Conservation (phyloP, 23 red algal species). For the Agarophyton chilense region DNA sequence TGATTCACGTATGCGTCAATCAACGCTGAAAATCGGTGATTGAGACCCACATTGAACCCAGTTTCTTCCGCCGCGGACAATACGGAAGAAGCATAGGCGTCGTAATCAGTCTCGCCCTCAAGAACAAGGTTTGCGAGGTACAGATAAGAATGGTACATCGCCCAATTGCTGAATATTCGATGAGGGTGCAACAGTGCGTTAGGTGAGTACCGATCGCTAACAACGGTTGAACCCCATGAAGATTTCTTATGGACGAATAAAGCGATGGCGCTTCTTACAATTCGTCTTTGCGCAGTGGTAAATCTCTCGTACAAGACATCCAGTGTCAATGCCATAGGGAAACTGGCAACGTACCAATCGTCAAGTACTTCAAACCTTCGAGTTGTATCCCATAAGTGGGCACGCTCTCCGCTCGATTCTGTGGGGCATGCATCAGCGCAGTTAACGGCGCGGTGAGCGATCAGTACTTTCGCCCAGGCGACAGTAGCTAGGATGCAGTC, state of each 20-base stretch:
- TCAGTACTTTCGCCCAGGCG: constrained; percentile 46
- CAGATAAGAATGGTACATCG: constrained; percentile 50
- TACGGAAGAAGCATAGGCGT: constrained; percentile 39
- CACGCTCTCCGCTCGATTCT: constrained; percentile 25
- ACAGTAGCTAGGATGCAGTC: constrained; percentile 52
- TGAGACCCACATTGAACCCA: constrained; percentile 46
- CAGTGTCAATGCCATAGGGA: constrained; percentile 21
- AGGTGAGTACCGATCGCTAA: constrained; percentile 26
- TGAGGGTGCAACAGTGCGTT: constrained; percentile 38
- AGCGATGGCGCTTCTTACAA: constrained; percentile 28
- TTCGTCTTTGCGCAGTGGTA: constrained; percentile 2
- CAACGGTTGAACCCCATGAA: constrained; percentile 41
- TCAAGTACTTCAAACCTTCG: constrained; percentile 23
- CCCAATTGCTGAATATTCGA: constrained; percentile 73
- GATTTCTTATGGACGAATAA: constrained; percentile 21
- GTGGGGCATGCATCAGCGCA: constrained; percentile 18
- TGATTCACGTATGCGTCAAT: constrained; percentile 41
- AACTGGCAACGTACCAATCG: constrained; percentile 31
- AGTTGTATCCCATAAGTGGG: constrained; percentile 24
- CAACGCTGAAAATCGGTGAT: constrained; percentile 28
- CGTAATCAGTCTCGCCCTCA: constrained; percentile 49
- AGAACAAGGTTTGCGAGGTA: constrained; percentile 58
- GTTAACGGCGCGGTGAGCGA: constrained; percentile 52
- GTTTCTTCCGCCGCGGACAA: neutral
- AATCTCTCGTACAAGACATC: constrained; percentile 60